Evolutionary conservation across 2,329 filamentous ascomycete species (phyloP).

Genomic region (Cladosporium velox): DNA sequence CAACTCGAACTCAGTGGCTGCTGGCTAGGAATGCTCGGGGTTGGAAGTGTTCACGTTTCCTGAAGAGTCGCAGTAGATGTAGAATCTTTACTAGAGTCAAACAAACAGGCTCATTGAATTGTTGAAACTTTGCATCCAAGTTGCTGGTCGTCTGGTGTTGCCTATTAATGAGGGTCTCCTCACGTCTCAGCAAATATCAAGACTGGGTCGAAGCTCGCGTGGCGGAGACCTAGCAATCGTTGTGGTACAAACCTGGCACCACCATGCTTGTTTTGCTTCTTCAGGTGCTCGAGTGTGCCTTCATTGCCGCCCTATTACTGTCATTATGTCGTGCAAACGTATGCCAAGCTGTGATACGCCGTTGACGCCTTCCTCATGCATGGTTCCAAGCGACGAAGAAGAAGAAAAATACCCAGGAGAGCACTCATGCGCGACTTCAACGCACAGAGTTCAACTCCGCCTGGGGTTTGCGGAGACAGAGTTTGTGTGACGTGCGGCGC

Average conservation of each 20-base stretch:
- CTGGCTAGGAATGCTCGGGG: neutral
- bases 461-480: neutral
- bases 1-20: slow-evolving; percentile 34
- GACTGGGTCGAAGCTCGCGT: neutral
- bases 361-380: neutral
- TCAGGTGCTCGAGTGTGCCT: neutral
- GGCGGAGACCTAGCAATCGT: too few relatives aligned
- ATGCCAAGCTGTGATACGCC: neutral
- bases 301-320: neutral
- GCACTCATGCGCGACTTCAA: neutral
- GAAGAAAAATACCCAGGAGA: neutral
- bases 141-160: neutral
- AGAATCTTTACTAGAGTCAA: neutral
- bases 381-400: neutral
- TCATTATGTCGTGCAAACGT: neutral
- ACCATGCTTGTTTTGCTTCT: neutral
- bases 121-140: neutral
- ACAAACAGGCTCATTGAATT: neutral
- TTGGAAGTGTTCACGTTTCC: neutral
- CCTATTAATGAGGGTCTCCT: neutral
- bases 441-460: neutral
- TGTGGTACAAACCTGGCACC: neutral
- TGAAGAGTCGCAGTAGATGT: neutral
- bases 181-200: neutral
- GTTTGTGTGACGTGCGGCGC: neutral